Evolutionary conservation across 305 asterid species (phyloP), one percentile per base, ranked within the genome.

Genomic region (Fraxinus paxiana): DNA sequence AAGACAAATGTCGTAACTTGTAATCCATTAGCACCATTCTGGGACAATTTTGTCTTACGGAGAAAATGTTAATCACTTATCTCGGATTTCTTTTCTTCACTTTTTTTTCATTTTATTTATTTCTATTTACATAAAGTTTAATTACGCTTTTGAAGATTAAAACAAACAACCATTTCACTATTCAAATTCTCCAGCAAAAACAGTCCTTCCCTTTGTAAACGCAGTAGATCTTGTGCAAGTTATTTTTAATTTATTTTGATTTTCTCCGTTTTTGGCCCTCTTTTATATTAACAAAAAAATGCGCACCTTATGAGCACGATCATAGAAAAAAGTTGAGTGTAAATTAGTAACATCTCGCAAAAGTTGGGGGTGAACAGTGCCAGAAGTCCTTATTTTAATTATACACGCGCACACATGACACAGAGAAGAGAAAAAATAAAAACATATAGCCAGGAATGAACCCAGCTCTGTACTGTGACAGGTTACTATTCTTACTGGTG

Each of bases 381-480:
- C 54, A 41, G n/a, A 41, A 41, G 51, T 41, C 51, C 51, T 41
- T 41, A 9, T 9, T 9, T 41, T 41, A 41, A 10, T 13, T 12
- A 13, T 13, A 46, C 18, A 46, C 56, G 56, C 2, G 2, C 56
- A 3, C 56, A 46, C 18, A 9, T 41, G 17, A 43, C 48, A 43
- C 4, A 10, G 6, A 2, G 17, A 43, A 10, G n/a, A 3, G 7
- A 48, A 4, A 48, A 4, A 48, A 3, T 48, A 15, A 48, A 15
- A 48, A 48, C 20, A 48, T 48, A 18, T 86, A 90, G 90, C 90
- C 90, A 82, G 89, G 92, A 88, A 89, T 91, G 85, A 90, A 88
- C 92, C 87, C 92, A 75, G 92, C 89, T 85, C 91, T 86, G 90
- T 92, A 87, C 90, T 88, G 91, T 88, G 90, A 91, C 91, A 89